Percentiles rank a stretch among this genome's conserved stretches.
phyloP scores from a whole-genome alignment of 2,329 filamentous ascomycete genomes.

The Microdochium nivale region DNA sequence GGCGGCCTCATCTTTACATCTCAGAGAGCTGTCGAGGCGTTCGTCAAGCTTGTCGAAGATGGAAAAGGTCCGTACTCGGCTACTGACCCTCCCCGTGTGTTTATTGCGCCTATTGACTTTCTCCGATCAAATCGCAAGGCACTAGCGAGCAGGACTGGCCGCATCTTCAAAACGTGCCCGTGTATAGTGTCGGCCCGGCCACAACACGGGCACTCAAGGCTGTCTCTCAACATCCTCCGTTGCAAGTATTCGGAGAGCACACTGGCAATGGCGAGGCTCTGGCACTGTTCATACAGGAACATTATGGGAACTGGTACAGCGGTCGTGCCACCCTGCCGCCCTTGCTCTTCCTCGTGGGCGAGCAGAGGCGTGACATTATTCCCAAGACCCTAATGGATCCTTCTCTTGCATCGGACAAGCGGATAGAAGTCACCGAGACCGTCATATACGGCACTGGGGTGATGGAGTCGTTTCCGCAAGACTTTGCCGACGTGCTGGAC shows the following conservation, averaged over 20 bases:
- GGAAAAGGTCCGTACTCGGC: constrained; percentile 27
- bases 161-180: constrained; percentile 44
- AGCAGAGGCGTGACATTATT: constrained; percentile 83
- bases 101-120: constrained; percentile 22
- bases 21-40: constrained; percentile 75
- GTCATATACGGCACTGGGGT: constrained; percentile 83
- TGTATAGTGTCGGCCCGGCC: constrained; percentile 76
- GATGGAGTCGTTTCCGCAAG: constrained; percentile 65
- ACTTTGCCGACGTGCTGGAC: constrained; percentile 49
- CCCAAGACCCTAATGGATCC: constrained; percentile 65
- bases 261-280: constrained; percentile 80
- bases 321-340: constrained; percentile 41
- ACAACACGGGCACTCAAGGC: constrained; percentile 66
- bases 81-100: constrained; percentile 1
- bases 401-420: constrained; percentile 33
- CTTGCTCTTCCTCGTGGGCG: constrained; percentile 81
- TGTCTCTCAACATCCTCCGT: constrained; percentile 36
- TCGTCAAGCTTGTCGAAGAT: constrained; percentile 52
- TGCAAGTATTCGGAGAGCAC: constrained; percentile 67
- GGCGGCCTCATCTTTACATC: constrained; percentile 80
- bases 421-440: constrained; percentile 66
- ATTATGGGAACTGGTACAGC: constrained; percentile 55
- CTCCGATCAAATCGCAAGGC: constrained; percentile 20
- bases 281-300: constrained; percentile 66
- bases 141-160: constrained; percentile 32